phyloP scores from a whole-genome alignment of 139 green algal genomes.

The Chlorella sp. region DNA sequence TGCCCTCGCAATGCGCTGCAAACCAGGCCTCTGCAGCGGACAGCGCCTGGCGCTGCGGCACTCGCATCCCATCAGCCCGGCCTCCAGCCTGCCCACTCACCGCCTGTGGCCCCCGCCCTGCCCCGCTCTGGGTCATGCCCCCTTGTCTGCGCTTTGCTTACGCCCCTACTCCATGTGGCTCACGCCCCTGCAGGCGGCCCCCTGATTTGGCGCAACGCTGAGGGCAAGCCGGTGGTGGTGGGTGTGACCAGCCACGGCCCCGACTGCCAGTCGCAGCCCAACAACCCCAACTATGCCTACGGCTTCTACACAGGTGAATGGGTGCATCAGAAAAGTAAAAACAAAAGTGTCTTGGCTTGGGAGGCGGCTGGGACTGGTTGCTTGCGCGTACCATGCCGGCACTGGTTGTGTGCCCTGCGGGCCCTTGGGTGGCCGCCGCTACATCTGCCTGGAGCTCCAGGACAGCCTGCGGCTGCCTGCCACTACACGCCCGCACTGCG shows the following conservation, averaged over 20 bases:
- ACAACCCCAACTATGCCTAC: not conserved
- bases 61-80: too few species aligned
- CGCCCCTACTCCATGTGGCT: not conserved
- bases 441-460: too few species aligned
- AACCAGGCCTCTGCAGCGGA: too few species aligned
- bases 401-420: too few species aligned
- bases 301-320: constrained; percentile 7
- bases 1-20: too few species aligned
- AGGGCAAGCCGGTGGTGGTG: not conserved
- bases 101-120: not conserved
- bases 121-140: not conserved
- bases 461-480: too few species aligned
- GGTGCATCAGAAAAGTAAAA: not conserved
- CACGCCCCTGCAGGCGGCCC: not conserved
- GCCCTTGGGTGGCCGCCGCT: too few species aligned
- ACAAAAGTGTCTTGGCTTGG: not conserved
- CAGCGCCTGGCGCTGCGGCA: too few species aligned
- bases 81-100: too few species aligned
- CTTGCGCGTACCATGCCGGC: too few species aligned
- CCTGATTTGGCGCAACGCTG: not conserved
- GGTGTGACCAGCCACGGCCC: constrained; percentile 11
- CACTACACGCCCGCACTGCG: not conserved
- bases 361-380: too few species aligned
- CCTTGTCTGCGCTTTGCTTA: too few species aligned
- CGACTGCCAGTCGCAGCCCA: constrained; percentile 5